These are phyloP conservation scores for Antrodiella citrinella DNA, from an alignment of 768 basidiomycete genomes.

Conservation along the genomic window DNA sequence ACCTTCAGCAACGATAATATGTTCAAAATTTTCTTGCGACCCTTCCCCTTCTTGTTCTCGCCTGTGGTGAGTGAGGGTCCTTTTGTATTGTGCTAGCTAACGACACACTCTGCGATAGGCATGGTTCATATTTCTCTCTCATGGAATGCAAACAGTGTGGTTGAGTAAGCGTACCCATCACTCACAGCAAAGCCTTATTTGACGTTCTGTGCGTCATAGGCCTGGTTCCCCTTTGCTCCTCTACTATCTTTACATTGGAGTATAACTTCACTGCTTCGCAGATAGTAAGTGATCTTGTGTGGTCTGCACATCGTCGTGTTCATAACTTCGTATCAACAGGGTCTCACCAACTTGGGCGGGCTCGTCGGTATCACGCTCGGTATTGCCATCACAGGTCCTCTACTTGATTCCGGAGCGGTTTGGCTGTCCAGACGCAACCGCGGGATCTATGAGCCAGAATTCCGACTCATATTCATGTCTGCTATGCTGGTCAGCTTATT, in stretches of 20 bases:
- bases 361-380: constrained; percentile 35
- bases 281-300: constrained; percentile 15
- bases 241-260: constrained; percentile 36
- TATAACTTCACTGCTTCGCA: constrained; percentile 34
- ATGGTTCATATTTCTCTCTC: constrained; percentile 30
- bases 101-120: constrained; percentile 17
- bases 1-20: constrained; percentile 28
- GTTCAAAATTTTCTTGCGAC: constrained; percentile 30
- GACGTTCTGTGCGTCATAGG: constrained; percentile 17
- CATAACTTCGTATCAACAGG: constrained; percentile 11
- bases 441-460: constrained; percentile 41
- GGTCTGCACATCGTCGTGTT: not conserved
- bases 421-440: constrained; percentile 36
- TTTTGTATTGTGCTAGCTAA: not conserved
- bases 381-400: constrained; percentile 28
- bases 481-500: constrained; percentile 36
- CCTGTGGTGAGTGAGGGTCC: constrained; percentile 26
- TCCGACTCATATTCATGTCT: constrained; percentile 32
- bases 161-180: constrained; percentile 30
- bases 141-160: constrained; percentile 38
- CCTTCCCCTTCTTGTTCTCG: constrained; percentile 35
- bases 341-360: constrained; percentile 35
- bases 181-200: no score
- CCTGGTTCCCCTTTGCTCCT: constrained; percentile 35
- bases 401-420: constrained; percentile 35